Evolutionary conservation across 495 filamentous ascomycete species (phyloP).

Genomic region (Diplogelasinospora grovesii): DNA sequence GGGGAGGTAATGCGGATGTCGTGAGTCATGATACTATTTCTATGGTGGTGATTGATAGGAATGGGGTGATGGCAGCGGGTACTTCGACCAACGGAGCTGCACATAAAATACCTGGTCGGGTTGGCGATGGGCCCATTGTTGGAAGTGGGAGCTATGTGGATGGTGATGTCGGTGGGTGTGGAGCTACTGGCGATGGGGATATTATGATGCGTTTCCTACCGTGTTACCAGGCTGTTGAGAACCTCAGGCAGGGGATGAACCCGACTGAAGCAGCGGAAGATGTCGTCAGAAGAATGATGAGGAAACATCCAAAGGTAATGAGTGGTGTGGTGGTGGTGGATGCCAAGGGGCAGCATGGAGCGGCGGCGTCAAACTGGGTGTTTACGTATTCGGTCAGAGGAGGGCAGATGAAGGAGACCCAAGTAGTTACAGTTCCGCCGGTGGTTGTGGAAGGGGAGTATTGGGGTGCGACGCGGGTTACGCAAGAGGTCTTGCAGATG

Average conservation of each 20-base stretch:
- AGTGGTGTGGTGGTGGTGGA: conserved; percentile 42
- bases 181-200: conserved; percentile 44
- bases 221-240: conserved; percentile 46
- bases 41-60: conserved; percentile 33
- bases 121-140: conserved; percentile 43
- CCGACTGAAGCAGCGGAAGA: conserved; percentile 38
- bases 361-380: conserved; percentile 41
- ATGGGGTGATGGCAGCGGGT: conserved; percentile 38
- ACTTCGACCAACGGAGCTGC: conserved; percentile 44
- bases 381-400: conserved; percentile 41
- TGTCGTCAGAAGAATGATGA: conserved; percentile 38
- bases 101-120: conserved; percentile 41
- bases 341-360: conserved; percentile 34
- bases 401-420: conserved; percentile 34
- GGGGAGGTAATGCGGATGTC: too few relatives aligned
- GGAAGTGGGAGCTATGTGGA: conserved; percentile 45
- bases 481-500: too few relatives aligned
- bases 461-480: too few relatives aligned
- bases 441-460: conserved; percentile 5
- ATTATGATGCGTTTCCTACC: conserved; percentile 47
- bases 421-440: conserved; percentile 33
- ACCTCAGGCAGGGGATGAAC: conserved; percentile 34
- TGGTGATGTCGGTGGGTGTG: conserved; percentile 42
- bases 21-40: conserved; percentile 42
- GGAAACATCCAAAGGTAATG: conserved; percentile 33